These are phyloP conservation scores for Sporisorium sorghi DNA, from an alignment of 1,284 basidiomycete species.

Conservation along the genomic window DNA sequence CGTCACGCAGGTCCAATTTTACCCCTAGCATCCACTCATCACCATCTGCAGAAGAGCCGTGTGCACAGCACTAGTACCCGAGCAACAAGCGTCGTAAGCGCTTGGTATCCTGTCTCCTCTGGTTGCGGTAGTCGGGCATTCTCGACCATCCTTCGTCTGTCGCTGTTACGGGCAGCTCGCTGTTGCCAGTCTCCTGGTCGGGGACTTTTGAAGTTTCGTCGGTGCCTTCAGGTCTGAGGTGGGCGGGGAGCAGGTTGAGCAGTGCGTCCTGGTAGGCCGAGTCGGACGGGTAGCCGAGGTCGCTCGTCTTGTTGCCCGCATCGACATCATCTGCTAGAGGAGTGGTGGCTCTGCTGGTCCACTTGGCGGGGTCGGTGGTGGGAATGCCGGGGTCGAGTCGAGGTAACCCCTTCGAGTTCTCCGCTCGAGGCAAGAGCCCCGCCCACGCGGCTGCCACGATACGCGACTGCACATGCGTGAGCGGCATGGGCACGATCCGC, in stretches of 20 bases:
- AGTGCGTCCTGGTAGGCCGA: conserved; percentile 55
- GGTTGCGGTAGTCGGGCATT: conserved; percentile 32
- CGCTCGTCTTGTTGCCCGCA: conserved; percentile 13
- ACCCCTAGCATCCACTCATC: too few species aligned
- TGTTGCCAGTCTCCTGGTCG: not conserved
- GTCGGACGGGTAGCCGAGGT: conserved; percentile 48
- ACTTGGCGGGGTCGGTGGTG: conserved; percentile 35
- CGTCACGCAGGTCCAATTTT: not conserved
- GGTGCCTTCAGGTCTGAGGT: conserved; percentile 1
- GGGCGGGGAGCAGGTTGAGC: conserved; percentile 18
- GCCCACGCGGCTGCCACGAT: conserved; percentile 46
- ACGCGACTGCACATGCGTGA: conserved; percentile 58
- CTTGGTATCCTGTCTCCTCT: conserved; percentile 36
- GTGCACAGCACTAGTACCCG: conserved; percentile 23
- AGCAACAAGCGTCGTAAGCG: conserved; percentile 20
- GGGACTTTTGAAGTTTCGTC: conserved; percentile 14
- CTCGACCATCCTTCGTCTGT: conserved; percentile 31
- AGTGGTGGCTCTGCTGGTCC: conserved; percentile 20
- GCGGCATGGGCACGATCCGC: conserved; percentile 64
- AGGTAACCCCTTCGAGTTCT: conserved; percentile 23
- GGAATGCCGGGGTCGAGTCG: conserved; percentile 38
- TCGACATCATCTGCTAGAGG: not conserved
- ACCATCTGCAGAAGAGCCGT: too few species aligned
- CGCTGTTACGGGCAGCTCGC: conserved; percentile 4
- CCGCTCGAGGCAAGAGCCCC: not conserved